phyloP scores from a whole-genome alignment of 441 rosid genomes.

The Flueggea neowawraea region DNA sequence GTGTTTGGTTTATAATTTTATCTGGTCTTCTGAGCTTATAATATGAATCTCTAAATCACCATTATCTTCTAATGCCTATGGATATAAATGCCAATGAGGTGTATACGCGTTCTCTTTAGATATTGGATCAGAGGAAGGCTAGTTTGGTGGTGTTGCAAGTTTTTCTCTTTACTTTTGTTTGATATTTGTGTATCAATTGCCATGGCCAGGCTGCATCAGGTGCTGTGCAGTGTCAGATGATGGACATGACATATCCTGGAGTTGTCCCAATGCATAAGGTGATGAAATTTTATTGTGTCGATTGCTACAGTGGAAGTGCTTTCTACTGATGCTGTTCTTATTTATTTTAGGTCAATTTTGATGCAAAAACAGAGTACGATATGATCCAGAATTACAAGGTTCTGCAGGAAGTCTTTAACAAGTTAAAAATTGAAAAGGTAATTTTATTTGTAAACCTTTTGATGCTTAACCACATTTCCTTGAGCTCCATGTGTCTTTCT shows the following conservation, averaged over 20 bases:
- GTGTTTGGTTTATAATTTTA: no score
- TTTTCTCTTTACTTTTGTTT: background rate
- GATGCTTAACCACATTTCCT: no score
- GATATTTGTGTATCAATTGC: slow-evolving; percentile 1
- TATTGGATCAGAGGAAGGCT: slow-evolving; percentile 1
- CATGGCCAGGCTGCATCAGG: slow-evolving; percentile 88
- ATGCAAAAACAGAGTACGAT: slow-evolving; percentile 91
- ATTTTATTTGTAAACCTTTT: background rate
- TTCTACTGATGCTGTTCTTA: no score
- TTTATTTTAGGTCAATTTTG: slow-evolving; percentile 74
- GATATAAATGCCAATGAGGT: background rate
- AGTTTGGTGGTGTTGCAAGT: background rate
- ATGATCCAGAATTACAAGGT: slow-evolving; percentile 98
- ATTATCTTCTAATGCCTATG: background rate
- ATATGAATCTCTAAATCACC: no score
- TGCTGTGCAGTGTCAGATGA: slow-evolving; percentile 98
- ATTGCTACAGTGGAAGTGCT: no score
- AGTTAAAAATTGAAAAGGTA: slow-evolving; percentile 91
- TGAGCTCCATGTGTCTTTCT: no score
- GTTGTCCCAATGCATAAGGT: slow-evolving; percentile 99
- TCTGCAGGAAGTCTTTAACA: slow-evolving; percentile 90
- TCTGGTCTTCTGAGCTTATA: no score
- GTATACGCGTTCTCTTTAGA: background rate
- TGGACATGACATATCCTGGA: slow-evolving; percentile 96
- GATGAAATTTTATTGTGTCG: background rate